A percentile compares a stretch with the other conserved stretches of the same genome.
Conservation (phyloP, 176 grass and related monocot species). For the Raddia distichophylla region DNA sequence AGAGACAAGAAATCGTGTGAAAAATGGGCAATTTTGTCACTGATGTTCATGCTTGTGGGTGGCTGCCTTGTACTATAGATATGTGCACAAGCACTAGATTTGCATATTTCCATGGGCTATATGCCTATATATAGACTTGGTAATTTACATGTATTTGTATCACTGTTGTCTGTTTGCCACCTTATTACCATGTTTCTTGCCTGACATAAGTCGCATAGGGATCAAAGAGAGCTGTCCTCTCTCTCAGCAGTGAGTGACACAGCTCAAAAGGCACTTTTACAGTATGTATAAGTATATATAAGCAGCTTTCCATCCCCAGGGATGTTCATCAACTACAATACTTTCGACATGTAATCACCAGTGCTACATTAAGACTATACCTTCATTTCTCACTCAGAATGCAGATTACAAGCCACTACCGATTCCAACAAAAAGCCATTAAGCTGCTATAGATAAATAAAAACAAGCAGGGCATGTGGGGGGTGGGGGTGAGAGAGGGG, state of each 20-base stretch:
- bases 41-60: slow-evolving; percentile 41
- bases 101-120: slow-evolving; percentile 7
- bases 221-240: not conserved
- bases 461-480: slow-evolving; percentile 48
- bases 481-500: slow-evolving; percentile 3
- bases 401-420: slow-evolving; percentile 55
- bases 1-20: not conserved
- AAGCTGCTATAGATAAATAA: slow-evolving; percentile 60
- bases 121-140: not conserved
- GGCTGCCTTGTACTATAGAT: slow-evolving; percentile 11
- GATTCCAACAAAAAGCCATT: slow-evolving; percentile 50
- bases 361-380: slow-evolving; percentile 45
- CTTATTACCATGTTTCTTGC: not conserved
- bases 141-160: slow-evolving; percentile 9
- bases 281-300: not conserved
- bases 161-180: not conserved
- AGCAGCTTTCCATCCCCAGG: not conserved
- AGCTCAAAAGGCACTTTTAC: slow-evolving; percentile 5
- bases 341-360: not conserved
- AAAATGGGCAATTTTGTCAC: slow-evolving; percentile 43
- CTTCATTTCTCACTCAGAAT: slow-evolving; percentile 49
- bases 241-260: not conserved
- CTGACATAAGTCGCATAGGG: not conserved
- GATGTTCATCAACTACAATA: slow-evolving; percentile 13
- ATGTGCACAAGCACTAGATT: slow-evolving; percentile 18